Evolutionary conservation across 768 basidiomycete species (phyloP).

Genomic region (Pleurotus eryngii): DNA sequence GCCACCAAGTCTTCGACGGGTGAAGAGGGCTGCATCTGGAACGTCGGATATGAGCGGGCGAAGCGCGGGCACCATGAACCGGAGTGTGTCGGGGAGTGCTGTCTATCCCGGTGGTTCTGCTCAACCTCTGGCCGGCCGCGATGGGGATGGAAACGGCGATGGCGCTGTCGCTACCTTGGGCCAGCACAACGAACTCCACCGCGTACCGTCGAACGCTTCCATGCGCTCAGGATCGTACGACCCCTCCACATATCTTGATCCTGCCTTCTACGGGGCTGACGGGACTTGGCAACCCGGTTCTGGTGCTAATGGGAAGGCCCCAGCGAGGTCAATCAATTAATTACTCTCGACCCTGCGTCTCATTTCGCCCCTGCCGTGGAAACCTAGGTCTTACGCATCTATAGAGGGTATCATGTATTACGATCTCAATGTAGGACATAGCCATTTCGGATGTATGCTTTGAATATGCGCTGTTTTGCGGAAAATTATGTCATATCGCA

Average conservation of each 20-base stretch:
- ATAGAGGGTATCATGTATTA: no score
- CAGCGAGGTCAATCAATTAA: no score
- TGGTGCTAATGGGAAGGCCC: no score
- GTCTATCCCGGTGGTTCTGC: slow-evolving; percentile 1
- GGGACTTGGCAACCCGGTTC: no score
- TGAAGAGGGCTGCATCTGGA: not conserved
- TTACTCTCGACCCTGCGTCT: no score
- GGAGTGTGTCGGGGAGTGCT: not conserved
- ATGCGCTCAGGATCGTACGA: slow-evolving; percentile 23
- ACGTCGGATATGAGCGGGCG: not conserved
- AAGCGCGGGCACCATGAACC: no score
- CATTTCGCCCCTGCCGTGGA: no score
- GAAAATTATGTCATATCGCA: no score
- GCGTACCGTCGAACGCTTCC: slow-evolving; percentile 25
- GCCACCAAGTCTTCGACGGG: not conserved
- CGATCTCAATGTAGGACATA: no score
- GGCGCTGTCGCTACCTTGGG: not conserved
- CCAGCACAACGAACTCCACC: slow-evolving; percentile 9
- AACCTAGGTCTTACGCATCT: no score
- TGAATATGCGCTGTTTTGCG: no score
- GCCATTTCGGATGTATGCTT: no score
- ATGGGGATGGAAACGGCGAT: not conserved
- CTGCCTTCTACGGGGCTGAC: slow-evolving; percentile 18
- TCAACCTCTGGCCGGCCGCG: not conserved
- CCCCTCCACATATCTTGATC: slow-evolving; percentile 29